Base-by-base conservation (phyloP, 1,284 basidiomycete genomes). In the Boletus sp. region DNA sequence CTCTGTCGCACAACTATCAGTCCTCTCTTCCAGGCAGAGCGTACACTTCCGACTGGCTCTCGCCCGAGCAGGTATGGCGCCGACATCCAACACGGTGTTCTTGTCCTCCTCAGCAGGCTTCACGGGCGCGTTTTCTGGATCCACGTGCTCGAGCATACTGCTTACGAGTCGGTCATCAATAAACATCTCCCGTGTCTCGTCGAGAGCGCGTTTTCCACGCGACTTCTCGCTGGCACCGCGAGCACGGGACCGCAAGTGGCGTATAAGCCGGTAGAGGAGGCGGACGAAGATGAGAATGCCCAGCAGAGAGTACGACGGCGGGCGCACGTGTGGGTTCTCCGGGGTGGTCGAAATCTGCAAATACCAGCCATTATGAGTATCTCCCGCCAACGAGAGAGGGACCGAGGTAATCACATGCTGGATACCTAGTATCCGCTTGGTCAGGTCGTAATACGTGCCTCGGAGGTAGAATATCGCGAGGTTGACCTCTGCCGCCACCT, bases 271-370 rank as follows among this genome's bases (percentile, higher is more conserved):
- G 62, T 90, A 75, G 4, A 87, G 55, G 2, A 94, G 73, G 34
- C 91, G 78, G 23, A 89, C 65, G 20, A 75, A 71, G 44, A 94
- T 78, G 43, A 95, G 72, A 29, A 93, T 69, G 7, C 91, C 92
- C 5, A 95, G 75, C 6, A 94, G 70, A 23, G 91, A 88, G 66
- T 94, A 95, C 16, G 91, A 91, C 5, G 91, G 86, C 6, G 85
- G 80, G 46, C 81, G 77, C 9, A 74, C 71, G 60, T 89, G 82
- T 5, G 87, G 85, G 52, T 87, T 76, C 55, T 81, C 76, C 1
- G 84, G 82, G 57, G 78, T 72, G 47, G 81, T 74, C 30, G 91
- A 90, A 37, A 92, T 69, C 91, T 94, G 49, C 25, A n/a, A 41
- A 49, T 29, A 32, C 41, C 36, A 34, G 30, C 41, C 36, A 34